Percentiles rank a stretch among this genome's conserved stretches.
Evolutionary conservation across 495 filamentous ascomycete genomes (phyloP).

Genomic region (Talaromyces ruber): DNA sequence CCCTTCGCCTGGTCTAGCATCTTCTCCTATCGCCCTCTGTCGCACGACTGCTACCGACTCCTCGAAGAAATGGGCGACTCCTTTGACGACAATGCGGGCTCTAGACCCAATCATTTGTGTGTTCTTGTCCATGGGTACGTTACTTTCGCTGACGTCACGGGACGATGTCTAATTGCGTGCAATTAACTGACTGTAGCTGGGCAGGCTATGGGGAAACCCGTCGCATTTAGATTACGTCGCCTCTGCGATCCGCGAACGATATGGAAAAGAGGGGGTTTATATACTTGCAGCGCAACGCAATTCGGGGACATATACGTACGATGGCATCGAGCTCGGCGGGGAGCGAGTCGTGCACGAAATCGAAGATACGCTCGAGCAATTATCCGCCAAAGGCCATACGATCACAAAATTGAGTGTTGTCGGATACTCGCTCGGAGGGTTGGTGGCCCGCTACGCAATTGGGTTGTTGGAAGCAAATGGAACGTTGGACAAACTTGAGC

Average conservation of each 20-base stretch:
- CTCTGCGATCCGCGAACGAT: slow-evolving; percentile 53
- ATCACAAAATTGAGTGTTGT: slow-evolving; percentile 78
- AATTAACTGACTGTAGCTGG: background rate
- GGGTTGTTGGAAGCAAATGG: slow-evolving; percentile 76
- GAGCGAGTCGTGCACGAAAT: slow-evolving; percentile 86
- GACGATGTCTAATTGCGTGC: background rate
- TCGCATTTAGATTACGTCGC: slow-evolving; percentile 68
- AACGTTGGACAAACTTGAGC: slow-evolving; percentile 67
- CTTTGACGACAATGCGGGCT: background rate
- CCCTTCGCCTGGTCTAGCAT: slow-evolving; percentile 1
- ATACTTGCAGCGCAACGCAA: slow-evolving; percentile 75
- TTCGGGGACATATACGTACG: slow-evolving; percentile 78
- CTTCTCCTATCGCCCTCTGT: background rate
- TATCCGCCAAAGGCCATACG: slow-evolving; percentile 53
- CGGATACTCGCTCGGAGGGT: slow-evolving; percentile 83
- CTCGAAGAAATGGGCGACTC: slow-evolving; percentile 3
- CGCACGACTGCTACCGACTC: background rate
- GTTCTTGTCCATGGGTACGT: slow-evolving; percentile 93
- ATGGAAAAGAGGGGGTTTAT: slow-evolving; percentile 57
- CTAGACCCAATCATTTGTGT: slow-evolving; percentile 62
- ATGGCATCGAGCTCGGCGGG: slow-evolving; percentile 85
- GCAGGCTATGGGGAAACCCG: slow-evolving; percentile 87
- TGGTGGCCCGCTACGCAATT: slow-evolving; percentile 81
- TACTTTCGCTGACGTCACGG: background rate
- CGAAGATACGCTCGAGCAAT: slow-evolving; percentile 65